Conservation (phyloP, 495 filamentous ascomycete species). For the Podospora pseudocomata region DNA sequence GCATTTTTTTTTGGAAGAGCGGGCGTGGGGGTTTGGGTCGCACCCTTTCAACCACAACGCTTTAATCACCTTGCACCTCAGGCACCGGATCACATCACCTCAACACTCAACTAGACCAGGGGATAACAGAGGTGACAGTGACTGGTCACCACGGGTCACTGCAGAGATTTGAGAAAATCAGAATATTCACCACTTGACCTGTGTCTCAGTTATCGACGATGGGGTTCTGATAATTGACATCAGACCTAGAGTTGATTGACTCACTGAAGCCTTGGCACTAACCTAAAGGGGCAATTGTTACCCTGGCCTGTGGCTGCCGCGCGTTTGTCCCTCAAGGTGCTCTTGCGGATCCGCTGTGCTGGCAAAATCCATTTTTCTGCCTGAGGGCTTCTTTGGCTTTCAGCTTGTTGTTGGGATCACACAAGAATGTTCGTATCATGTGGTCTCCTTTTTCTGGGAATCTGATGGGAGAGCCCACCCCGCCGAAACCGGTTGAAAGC, state of each 20-base stretch:
- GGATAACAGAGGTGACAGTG: neutral
- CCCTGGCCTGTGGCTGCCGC: neutral
- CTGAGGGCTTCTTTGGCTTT: neutral
- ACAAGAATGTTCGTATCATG: neutral
- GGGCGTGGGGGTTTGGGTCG: constrained; percentile 5
- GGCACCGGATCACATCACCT: constrained; percentile 1
- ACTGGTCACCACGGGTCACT: neutral
- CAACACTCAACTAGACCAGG: neutral
- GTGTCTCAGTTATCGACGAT: constrained; percentile 1
- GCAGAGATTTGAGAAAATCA: neutral
- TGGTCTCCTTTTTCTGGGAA: neutral
- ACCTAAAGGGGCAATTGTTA: neutral
- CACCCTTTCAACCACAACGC: neutral
- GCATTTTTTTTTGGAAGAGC: neutral
- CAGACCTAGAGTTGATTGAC: neutral
- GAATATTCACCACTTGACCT: neutral
- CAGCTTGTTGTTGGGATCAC: too few species aligned
- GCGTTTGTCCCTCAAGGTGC: neutral
- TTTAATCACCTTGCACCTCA: neutral
- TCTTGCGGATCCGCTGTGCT: neutral
- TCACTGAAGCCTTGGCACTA: neutral
- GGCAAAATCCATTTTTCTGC: neutral
- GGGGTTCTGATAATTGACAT: constrained; percentile 6
- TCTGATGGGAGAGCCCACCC: neutral
- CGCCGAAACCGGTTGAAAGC: neutral